phyloP scores from a whole-genome alignment of 192 early-diverging fungal genomes.

The Entophlyctis helioformis region DNA sequence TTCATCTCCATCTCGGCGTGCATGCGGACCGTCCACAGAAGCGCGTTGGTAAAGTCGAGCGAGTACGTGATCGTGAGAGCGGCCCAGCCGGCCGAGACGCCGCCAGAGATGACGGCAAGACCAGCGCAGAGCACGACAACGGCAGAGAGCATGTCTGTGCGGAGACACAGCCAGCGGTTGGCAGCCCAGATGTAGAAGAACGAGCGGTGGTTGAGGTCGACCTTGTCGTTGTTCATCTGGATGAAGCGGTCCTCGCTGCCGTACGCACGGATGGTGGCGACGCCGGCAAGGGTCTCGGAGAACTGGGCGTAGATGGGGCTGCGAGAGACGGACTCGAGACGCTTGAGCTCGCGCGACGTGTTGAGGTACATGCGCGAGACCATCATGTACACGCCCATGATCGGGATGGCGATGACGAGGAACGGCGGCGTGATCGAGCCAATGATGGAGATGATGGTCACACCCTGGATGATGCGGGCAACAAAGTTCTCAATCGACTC shows the following conservation, averaged over 20 bases:
- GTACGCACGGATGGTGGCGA: conserved; percentile 48
- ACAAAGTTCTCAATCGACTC: conserved; percentile 8
- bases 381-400: conserved; percentile 34
- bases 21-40: conserved; percentile 53
- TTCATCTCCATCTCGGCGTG: conserved; percentile 37
- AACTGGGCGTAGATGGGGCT: conserved; percentile 68
- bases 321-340: conserved; percentile 40
- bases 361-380: conserved; percentile 48
- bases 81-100: conserved; percentile 70
- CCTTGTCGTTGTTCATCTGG: conserved; percentile 37
- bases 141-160: conserved; percentile 44
- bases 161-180: conserved; percentile 50
- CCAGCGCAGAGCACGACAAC: conserved; percentile 48
- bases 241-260: conserved; percentile 47
- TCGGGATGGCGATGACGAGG: conserved; percentile 15
- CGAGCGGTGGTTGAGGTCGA: conserved; percentile 71
- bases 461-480: conserved; percentile 5
- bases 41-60: conserved; percentile 67
- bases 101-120: conserved; percentile 47
- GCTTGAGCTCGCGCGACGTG: conserved; percentile 27
- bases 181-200: conserved; percentile 77
- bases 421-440: conserved; percentile 53
- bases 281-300: conserved; percentile 54
- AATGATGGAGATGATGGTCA: conserved; percentile 10
- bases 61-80: conserved; percentile 77